Evolutionary conservation across 1,284 basidiomycete species (phyloP).

Genomic region (Ceratobasidium sp.): DNA sequence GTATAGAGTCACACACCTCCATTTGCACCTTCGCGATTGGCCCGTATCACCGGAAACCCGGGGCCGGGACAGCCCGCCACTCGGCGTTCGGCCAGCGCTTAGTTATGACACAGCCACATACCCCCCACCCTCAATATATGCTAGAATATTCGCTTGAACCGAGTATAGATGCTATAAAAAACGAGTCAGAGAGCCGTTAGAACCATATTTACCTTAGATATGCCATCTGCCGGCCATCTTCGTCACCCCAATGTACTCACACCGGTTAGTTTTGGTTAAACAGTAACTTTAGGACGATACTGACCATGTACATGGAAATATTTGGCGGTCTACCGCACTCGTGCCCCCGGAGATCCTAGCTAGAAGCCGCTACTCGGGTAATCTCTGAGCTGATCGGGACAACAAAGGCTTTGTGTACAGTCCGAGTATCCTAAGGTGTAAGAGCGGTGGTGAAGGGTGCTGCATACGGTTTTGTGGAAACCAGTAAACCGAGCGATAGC

Average conservation of each 20-base stretch:
- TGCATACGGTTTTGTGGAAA: no score
- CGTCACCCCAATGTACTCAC: neutral
- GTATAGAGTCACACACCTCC: no score
- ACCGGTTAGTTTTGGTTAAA: neutral
- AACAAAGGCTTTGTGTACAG: no score
- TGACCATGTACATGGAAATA: neutral
- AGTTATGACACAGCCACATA: conserved; percentile 4
- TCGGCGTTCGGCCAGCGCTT: neutral
- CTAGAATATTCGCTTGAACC: conserved; percentile 23
- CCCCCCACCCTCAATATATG: conserved; percentile 20
- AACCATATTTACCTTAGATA: neutral
- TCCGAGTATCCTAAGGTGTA: no score
- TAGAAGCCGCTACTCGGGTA: no score
- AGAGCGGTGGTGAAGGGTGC: no score
- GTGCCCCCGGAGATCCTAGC: no score
- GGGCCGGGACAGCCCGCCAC: neutral
- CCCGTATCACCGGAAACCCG: conserved; percentile 17
- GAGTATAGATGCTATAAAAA: conserved; percentile 7
- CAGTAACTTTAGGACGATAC: neutral
- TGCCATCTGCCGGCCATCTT: neutral
- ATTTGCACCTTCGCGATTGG: neutral
- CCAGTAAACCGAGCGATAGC: no score
- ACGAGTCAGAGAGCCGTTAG: neutral
- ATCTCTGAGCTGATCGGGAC: no score
- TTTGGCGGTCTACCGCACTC: no score